These are phyloP conservation scores for Saccharomycopsis amapae DNA, from an alignment of 805 yeast genomes.

Conservation along the genomic window DNA sequence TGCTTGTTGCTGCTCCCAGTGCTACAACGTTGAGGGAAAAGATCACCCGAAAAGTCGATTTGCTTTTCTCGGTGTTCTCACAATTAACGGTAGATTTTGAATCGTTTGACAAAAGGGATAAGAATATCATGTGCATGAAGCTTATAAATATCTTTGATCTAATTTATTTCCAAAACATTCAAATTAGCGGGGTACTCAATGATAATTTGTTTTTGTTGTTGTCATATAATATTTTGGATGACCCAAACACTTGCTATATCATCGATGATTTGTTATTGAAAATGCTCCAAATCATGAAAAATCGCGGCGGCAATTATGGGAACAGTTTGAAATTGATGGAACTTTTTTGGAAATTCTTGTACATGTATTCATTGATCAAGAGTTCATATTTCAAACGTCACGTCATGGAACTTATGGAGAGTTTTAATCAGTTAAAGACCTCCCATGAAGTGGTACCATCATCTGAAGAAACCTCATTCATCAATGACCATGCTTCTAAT, in stretches of 20 bases:
- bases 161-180: background rate
- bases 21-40: too few relatives aligned
- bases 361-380: constrained; percentile 3
- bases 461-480: too few relatives aligned
- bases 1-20: too few relatives aligned
- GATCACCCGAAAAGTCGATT: constrained; percentile 1
- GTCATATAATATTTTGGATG: background rate
- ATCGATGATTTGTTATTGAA: background rate
- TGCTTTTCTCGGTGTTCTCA: background rate
- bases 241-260: background rate
- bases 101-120: too few relatives aligned
- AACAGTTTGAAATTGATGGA: background rate
- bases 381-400: background rate
- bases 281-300: background rate
- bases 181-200: constrained; percentile 1
- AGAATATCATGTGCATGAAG: background rate
- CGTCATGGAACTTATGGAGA: background rate
- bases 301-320: background rate
- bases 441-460: background rate
- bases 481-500: too few relatives aligned
- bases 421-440: background rate
- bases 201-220: background rate
- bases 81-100: constrained; percentile 8
- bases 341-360: constrained; percentile 5
- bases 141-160: background rate